Evolutionary conservation across 2,329 filamentous ascomycete genomes (phyloP), one percentile per base, ranked within the genome.

Genomic region (Trichoderma sp.): DNA sequence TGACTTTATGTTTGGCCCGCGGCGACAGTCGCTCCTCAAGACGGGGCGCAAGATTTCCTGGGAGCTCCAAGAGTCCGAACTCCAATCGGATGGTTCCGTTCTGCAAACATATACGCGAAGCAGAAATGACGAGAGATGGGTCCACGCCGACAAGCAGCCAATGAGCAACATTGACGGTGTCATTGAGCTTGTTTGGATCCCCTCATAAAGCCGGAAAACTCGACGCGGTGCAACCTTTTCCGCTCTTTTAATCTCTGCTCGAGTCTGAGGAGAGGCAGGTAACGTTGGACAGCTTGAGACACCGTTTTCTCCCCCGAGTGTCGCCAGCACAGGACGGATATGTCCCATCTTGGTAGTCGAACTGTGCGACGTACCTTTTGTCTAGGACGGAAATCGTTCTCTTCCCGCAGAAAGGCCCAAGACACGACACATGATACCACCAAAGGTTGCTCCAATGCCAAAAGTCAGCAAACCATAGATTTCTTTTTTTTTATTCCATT

Each of bases 151-250:
- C 76, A 87, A 83, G 59, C 82, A 82, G 71, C 83, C 85, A 1
- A 89, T 91, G 88, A 88, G 86, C 77, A 84, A 86, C 69, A 84
- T 86, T 21, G 89, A 91, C 79, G 89, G 89, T 3, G 80, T 91
- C 38, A 84, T 91, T 62, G 89, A 91, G 83, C 83, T 91, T 75
- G 85, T 91, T 71, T 91, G 89, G 89, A 83, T 90, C 56, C 86
- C 88, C 16, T 59, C 62, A 59, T 76, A 66, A 69, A 50, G 29
- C 62, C 14, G 14, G n/a, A 29, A n/a, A 33, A 29, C 38, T 45
- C 21, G 16, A 27, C 12, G 16, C 41, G 16, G 41, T 53, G 41
- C 29, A 5, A 65, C 60, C 21, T 35, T 38, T 35, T 2, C 33
- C 60, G n/a, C 59, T 24, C 59, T 8, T 21, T 62, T 24, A 56